Base-by-base conservation (phyloP, 495 filamentous ascomycete species). In the Xylaria intraflava region DNA sequence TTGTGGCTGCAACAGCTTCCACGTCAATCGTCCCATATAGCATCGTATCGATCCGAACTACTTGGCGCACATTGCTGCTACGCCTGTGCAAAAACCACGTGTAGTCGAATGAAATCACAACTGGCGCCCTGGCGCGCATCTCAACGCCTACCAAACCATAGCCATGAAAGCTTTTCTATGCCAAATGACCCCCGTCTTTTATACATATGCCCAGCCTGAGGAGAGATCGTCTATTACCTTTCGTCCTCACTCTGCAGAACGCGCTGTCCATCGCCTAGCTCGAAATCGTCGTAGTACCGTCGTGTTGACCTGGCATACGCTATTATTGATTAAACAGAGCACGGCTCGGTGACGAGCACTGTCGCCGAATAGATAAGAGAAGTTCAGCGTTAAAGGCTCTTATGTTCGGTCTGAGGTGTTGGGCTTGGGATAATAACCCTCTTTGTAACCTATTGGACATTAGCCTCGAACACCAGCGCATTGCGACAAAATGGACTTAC, bases 391-490 rank as follows among this genome's bases (percentile, higher is more conserved):
- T 61, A 62, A 1, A 65, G 26, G 19, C 53, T 53, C 16, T 39
- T 24, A 26, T 51, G 58, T 20, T 62, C 49, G 12, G 6, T 39
- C 17, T 35, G 17, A 19, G 36, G 47, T 23, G 33, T 47, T 22
- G 56, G 44, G 6, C 27, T 16, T 69, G 74, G 80, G 57, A 85
- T 74, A 30, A 86, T 39, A 24, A 80, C 73, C 64, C 78, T 80
- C 57, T 78, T 73, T 38, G 78, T 73, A 19, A 86, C 72, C 83
- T 86, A 56, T 36, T 24, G 52, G 33, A 4, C 14, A 4, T 65
- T 59, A 50, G 63, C 17, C 46, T 19, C 30, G 19, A 27, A 53
- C 1, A 45, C 35, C 30, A 24, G 26, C n/a, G 26, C 4, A 45
- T 10, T 31, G 16, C 46, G 7, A 36, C n/a, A 27, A 29, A 27